Evolutionary conservation across 441 rosid species (phyloP), one percentile per base, ranked within the genome.

Genomic region (Theobroma grandiflorum): DNA sequence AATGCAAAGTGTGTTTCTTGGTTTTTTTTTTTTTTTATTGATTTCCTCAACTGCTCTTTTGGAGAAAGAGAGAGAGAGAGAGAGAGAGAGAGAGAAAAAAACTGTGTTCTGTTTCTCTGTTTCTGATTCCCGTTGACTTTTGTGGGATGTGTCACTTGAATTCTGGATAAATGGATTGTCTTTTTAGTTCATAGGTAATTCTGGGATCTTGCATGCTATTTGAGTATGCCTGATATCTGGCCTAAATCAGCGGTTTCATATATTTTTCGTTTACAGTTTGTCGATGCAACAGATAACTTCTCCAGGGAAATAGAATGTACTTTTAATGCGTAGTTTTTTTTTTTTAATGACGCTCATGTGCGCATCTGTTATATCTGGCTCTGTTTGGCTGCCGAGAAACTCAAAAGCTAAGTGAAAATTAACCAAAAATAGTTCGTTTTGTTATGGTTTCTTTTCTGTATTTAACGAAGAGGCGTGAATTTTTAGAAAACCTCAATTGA

Each of bases 371-470:
- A 1, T n/a, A 8, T 66, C 26, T 15, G 26, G 42, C 15, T 52
- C 45, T 50, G 65, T 74, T 78, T 66, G 71, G 22, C 11, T 53
- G 63, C 71, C 66, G 42, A 37, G 74, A 57, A 82, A 50, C 64
- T 73, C 63, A 4, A 57, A 31, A 26, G 50, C 14, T 31, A 1
- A 15, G 10, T 26, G n/a, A 7, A 67, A 75, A 43, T 61, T 26
- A 7, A 15, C 49, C 22, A 3, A 31, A 64, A 42, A 53, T 16
- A 43, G 3, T 37, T 45, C 49, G 8, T 45, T 45, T 45, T 40
- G 42, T 40, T 40, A 26, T 40, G 5, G 0, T 40, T 45, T 45
- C 10, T 6, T 45, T 45, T 45, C 49, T 45, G 49, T 45, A 6
- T 45, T 45, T 45, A 45, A 45, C 49, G 49, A 2, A 8, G 1